phyloP scores from a whole-genome alignment of 306 rosid species.

The cucumber (Cucumis sativus) region Cucumber_9930_V3 NC_026661.2:3424001-3424500 shows the following conservation, averaged over 20 bases:
- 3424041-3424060: constrained; percentile 87
- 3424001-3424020: constrained; percentile 41
- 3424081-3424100: constrained; percentile 68
- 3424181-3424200: constrained; percentile 65
- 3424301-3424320: constrained; percentile 50
- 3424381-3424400: constrained; percentile 41
- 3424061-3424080: constrained; percentile 76
- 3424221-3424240: constrained; percentile 60
- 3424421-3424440: not conserved
- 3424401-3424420: not conserved
- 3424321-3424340: constrained; percentile 30
- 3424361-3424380: constrained; percentile 20
- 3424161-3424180: constrained; percentile 35
- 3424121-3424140: constrained; percentile 54
- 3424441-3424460: not conserved
- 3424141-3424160: constrained; percentile 48
- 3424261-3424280: constrained; percentile 69
- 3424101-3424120: constrained; percentile 77
- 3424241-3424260: constrained; percentile 52
- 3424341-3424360: constrained; percentile 9
- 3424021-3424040: constrained; percentile 64
- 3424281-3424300: constrained; percentile 73
- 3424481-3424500: constrained; percentile 13
- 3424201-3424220: constrained; percentile 60
- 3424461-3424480: not conserved